Conservation (phyloP, 306 rosid genomes). For the Inga laurina region DNA sequence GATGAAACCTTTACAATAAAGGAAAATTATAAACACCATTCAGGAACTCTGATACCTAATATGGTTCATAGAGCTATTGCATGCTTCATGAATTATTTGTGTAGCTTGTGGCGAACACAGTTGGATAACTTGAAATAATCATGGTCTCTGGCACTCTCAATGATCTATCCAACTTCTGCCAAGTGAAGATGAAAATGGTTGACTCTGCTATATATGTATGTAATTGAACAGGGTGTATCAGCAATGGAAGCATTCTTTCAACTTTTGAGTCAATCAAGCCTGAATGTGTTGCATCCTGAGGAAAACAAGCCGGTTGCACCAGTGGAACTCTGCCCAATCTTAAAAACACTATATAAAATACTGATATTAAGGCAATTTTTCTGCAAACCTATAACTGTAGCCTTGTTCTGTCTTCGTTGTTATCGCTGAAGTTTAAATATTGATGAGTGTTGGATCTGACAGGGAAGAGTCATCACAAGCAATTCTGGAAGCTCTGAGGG, state of each 20-base stretch:
- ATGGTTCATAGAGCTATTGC: background rate
- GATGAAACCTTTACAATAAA: background rate
- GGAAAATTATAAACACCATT: background rate
- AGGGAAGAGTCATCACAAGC: constrained; percentile 85
- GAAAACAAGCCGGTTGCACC: constrained; percentile 91
- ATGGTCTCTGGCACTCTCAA: constrained; percentile 17
- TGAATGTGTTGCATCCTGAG: constrained; percentile 85
- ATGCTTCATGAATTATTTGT: background rate
- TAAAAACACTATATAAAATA: constrained; percentile 83
- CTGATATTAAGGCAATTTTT: constrained; percentile 67
- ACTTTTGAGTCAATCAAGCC: constrained; percentile 85
- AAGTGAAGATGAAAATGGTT: background rate
- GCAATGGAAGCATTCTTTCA: constrained; percentile 84
- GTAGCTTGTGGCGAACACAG: background rate
- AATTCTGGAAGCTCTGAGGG: constrained; percentile 84
- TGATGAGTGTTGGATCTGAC: constrained; percentile 33
- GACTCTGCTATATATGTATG: background rate
- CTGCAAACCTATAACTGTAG: background rate
- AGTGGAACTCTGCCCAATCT: constrained; percentile 89
- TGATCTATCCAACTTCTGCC: background rate
- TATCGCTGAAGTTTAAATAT: background rate
- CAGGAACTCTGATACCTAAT: background rate
- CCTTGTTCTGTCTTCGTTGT: background rate
- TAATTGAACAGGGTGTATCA: constrained; percentile 71
- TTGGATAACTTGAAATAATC: background rate